Percentiles rank a stretch among this genome's conserved stretches.
Conservation (phyloP, 2,329 filamentous ascomycete species). For the Alternaria angustiovoidea region DNA sequence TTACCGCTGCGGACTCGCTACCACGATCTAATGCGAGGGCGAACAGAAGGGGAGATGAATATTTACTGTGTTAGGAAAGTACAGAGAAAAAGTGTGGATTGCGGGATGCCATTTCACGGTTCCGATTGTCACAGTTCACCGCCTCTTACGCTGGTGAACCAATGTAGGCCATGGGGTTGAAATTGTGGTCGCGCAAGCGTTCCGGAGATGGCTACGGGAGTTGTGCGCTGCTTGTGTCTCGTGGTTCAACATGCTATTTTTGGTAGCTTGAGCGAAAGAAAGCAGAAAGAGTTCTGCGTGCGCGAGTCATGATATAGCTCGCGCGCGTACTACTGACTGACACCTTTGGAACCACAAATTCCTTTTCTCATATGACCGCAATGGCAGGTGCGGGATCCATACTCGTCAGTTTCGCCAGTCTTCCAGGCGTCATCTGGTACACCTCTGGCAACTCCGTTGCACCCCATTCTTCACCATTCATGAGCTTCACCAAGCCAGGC, state of each 20-base stretch:
- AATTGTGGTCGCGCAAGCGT: conserved; percentile 12
- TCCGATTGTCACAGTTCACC: conserved; percentile 6
- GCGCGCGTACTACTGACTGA: not conserved
- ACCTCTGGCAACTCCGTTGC: not conserved
- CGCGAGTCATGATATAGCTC: conserved; percentile 4
- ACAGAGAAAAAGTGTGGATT: conserved; percentile 16
- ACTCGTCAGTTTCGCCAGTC: conserved; percentile 19
- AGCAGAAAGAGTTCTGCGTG: not conserved
- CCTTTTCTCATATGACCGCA: conserved; percentile 18
- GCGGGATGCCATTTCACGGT: conserved; percentile 9
- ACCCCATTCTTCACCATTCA: conserved; percentile 19
- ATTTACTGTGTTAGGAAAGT: conserved; percentile 13
- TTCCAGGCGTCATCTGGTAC: not conserved
- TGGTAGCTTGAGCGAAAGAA: not conserved
- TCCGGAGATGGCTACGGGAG: not conserved
- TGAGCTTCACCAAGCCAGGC: conserved; percentile 36
- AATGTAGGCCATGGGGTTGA: not conserved
- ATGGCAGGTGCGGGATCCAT: conserved; percentile 3
- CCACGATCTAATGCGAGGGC: conserved; percentile 6
- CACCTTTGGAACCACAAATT: not conserved
- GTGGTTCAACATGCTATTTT: conserved; percentile 9
- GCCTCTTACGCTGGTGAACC: conserved; percentile 9
- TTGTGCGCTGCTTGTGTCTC: not conserved
- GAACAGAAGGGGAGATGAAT: conserved; percentile 5
- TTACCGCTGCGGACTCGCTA: conserved; percentile 12